Percentiles rank a stretch among this genome's conserved stretches.
Evolutionary conservation across 2,329 filamentous ascomycete species (phyloP).

Genomic region (Cladosporium austrohemisphaericum): DNA sequence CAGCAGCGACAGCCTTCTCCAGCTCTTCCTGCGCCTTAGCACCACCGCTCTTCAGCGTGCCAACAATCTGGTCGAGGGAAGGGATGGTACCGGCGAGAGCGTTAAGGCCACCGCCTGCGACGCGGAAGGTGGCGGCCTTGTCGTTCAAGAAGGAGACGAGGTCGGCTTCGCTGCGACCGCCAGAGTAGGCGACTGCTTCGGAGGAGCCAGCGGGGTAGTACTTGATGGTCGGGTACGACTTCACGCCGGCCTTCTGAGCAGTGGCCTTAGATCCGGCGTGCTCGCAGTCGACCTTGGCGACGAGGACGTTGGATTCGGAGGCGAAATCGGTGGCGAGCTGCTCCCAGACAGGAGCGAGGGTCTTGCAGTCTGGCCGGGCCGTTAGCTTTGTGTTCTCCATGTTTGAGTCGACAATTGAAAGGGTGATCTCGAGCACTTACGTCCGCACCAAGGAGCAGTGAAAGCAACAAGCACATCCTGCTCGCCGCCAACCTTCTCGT

Average conservation of each 20-base stretch:
- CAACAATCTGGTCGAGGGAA: slow-evolving; percentile 69
- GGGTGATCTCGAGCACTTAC: slow-evolving; percentile 67
- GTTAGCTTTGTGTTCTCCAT: slow-evolving; percentile 14
- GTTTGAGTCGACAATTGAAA: background rate
- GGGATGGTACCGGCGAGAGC: slow-evolving; percentile 76
- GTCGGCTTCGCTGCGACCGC: slow-evolving; percentile 71
- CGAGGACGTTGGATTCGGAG: slow-evolving; percentile 71
- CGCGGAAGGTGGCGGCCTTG: slow-evolving; percentile 82
- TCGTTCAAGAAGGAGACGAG: slow-evolving; percentile 81
- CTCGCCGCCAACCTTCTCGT: slow-evolving; percentile 71
- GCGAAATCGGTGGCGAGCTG: slow-evolving; percentile 76
- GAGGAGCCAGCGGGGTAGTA: slow-evolving; percentile 87
- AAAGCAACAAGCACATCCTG: slow-evolving; percentile 94
- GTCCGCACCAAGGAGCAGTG: slow-evolving; percentile 97
- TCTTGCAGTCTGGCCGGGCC: slow-evolving; percentile 79
- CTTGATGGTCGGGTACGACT: slow-evolving; percentile 94
- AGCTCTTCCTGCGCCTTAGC: slow-evolving; percentile 67
- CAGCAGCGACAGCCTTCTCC: slow-evolving; percentile 63
- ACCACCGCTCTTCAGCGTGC: slow-evolving; percentile 62
- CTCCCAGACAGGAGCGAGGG: slow-evolving; percentile 85
- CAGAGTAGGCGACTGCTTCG: slow-evolving; percentile 66
- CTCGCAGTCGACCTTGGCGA: slow-evolving; percentile 96
- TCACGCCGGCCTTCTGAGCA: slow-evolving; percentile 71
- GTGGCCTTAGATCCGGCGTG: slow-evolving; percentile 76
- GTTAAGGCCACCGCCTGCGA: slow-evolving; percentile 75